A percentile compares a stretch with the other conserved stretches of the same genome.
Evolutionary conservation across 2,329 filamentous ascomycete genomes (phyloP).

Genomic region (Talaromyces sp.): DNA sequence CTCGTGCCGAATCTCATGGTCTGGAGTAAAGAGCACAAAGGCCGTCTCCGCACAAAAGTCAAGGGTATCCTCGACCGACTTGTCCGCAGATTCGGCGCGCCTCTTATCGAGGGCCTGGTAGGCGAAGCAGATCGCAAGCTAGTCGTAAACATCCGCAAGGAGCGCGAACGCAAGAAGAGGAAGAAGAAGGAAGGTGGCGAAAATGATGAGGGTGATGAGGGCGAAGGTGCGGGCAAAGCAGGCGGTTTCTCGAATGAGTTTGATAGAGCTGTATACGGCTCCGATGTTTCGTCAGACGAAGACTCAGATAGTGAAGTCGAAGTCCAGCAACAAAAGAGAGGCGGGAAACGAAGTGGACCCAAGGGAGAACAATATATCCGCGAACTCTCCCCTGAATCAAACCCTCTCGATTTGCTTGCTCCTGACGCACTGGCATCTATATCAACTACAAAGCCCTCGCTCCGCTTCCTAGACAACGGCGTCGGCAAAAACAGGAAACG

Average conservation of each 20-base stretch:
- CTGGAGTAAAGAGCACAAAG: constrained; percentile 98
- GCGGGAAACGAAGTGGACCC: constrained; percentile 27
- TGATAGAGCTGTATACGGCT: constrained; percentile 92
- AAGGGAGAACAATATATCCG: constrained; percentile 70
- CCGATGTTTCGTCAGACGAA: constrained; percentile 52
- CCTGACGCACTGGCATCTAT: constrained; percentile 88
- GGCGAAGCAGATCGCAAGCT: constrained; percentile 87
- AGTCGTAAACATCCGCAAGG: constrained; percentile 92
- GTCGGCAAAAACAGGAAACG: constrained; percentile 38
- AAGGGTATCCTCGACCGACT: constrained; percentile 97
- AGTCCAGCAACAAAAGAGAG: constrained; percentile 55
- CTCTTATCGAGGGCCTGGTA: constrained; percentile 73
- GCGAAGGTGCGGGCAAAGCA: constrained; percentile 49
- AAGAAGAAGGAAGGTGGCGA: constrained; percentile 69
- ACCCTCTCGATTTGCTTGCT: constrained; percentile 90
- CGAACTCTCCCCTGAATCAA: constrained; percentile 75
- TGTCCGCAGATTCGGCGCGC: constrained; percentile 84
- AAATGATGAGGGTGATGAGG: constrained; percentile 57
- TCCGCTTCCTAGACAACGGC: constrained; percentile 44
- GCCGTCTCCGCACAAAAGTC: constrained; percentile 93
- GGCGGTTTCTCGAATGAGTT: constrained; percentile 79
- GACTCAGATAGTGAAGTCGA: constrained; percentile 24
- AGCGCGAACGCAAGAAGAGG: constrained; percentile 83
- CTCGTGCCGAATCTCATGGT: constrained; percentile 88
- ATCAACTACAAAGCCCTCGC: constrained; percentile 76